Evolutionary conservation across 2,329 filamentous ascomycete genomes (phyloP), one percentile per base, ranked within the genome.

Genomic region (Neophaeococcomyces mojaviensis): DNA sequence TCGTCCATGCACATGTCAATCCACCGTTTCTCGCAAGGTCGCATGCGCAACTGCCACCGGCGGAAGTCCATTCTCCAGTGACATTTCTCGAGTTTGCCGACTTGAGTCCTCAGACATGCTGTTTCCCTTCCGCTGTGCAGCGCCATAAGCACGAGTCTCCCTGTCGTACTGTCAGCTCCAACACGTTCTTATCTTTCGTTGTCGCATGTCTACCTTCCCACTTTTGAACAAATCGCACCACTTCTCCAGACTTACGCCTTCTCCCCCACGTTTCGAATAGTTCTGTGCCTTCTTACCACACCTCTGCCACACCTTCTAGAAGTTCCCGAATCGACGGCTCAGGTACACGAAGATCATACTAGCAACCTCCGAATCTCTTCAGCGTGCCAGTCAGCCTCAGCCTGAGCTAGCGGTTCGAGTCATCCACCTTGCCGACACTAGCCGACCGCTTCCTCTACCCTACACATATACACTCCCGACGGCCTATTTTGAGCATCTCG

Each of bases 181-280:
- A 5, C 5, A 6, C 24, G 5, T 28, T 10, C 10, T 10, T 28
- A 28, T 10, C 24, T 28, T 28, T 10, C 24, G 4, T 22, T 41
- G 39, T 41, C 39, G 39, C 39, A 41, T 41, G 39, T 10, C 24
- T 28, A 5, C 24, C 39, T n/a, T 41, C 16, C 26, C 39, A 31
- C 15, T 16, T 22, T 33, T 16, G 18, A n/a, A n/a, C 24, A 5
- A 16, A 24, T 9, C 18, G 13, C 13, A 12, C 22, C 19, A 16
- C 28, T 18, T 16, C 15, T 24, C 22, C 38, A 22, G 28, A 32
- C 31, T 16, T 28, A 12, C 22, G 12, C 18, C 16, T 26, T 15
- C 16, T 24, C 12, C 39, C 39, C 39, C 39, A 41, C 39, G 26
- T 28, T 28, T 16, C 39, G 19, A 13, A 5, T 5, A 6, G 39